Evolutionary conservation across 2,329 filamentous ascomycete species (phyloP), one percentile per base, ranked within the genome.

Genomic region (Zasmidium citrigriseum): DNA sequence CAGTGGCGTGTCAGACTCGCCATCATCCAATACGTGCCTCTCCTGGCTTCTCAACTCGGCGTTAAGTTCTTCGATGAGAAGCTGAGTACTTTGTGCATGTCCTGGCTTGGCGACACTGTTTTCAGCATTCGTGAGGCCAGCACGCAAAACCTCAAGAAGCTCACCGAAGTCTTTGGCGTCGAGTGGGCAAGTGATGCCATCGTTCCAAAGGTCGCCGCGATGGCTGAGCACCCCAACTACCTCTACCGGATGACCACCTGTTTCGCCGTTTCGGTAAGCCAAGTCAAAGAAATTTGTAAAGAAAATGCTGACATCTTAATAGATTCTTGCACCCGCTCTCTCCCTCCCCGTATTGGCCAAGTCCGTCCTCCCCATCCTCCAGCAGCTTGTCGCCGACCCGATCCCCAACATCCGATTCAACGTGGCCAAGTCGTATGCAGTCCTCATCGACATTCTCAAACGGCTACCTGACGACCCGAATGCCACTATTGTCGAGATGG

Each of bases 221-320:
- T 99, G 95, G 95, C 95, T 60, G 90, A 91, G 73, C 95, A 99
- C 75, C 91, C 93, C 61, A 99, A 99, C 80, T 99, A 99, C 76
- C 88, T 99, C 54, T 99, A 99, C 84, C 86, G 95, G 75, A 99
- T 99, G 95, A 99, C 95, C 10, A 99, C 95, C n/a, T 98, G 93
- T 80, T 99, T 99, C 76, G 95, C 95, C 62, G 96, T 99, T 67
- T 93, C 92, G 69, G 95, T 99, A 84, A 82, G 90, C 84, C 16
- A 41, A 23, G n/a, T 14, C 10, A 22, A 7, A 9, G 1, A 10
- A 18, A 25, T 14, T 9, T 22, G 16, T 27, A 18, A 16, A n/a
- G 16, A 41, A 11, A 41, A 16, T 16, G 16, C 64, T 67, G 58
- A 70, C 45, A 29, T 34, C 7, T 20, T 20, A 41, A 50, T 67